Conservation (phyloP, 2,329 filamentous ascomycete genomes). For the Ophiostoma himal-ulmi region DNA sequence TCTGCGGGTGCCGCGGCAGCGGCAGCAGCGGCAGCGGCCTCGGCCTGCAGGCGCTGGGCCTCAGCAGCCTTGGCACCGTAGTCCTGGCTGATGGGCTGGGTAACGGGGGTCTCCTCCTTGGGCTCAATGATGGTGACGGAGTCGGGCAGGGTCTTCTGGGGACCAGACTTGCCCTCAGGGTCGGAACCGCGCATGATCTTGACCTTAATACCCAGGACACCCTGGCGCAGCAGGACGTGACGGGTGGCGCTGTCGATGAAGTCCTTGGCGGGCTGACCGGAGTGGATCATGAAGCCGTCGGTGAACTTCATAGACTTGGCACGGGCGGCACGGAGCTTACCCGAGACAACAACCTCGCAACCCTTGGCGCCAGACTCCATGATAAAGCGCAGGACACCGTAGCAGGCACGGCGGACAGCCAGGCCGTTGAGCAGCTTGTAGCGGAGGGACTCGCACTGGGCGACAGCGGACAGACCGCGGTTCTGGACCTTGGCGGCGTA, state of each 20-base stretch:
- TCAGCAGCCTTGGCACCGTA: constrained; percentile 86
- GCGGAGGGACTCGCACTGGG: constrained; percentile 99
- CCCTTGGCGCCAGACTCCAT: constrained; percentile 99
- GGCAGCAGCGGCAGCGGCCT: constrained; percentile 49
- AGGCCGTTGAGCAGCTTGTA: constrained; percentile 99
- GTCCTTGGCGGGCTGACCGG: constrained; percentile 97
- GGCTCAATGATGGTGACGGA: constrained; percentile 99
- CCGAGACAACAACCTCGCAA: constrained; percentile 98
- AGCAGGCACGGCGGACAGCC: constrained; percentile 96
- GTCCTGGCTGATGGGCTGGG: constrained; percentile 95
- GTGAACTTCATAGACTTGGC: constrained; percentile 99
- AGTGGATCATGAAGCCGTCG: constrained; percentile 99
- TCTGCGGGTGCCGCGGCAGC: constrained; percentile 36
- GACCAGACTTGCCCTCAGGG: constrained; percentile 97
- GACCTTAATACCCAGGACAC: constrained; percentile 99
- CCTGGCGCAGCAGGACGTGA: constrained; percentile 99
- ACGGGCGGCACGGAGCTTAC: constrained; percentile 97
- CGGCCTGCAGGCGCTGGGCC: constrained; percentile 58
- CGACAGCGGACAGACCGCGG: constrained; percentile 98
- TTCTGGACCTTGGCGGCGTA: constrained; percentile 99
- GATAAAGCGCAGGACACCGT: constrained; percentile 99
- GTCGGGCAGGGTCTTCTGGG: constrained; percentile 95
- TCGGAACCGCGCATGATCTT: constrained; percentile 99
- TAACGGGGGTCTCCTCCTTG: constrained; percentile 95
- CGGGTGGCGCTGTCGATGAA: constrained; percentile 98